Percentiles rank a stretch among this genome's conserved stretches.
These are phyloP conservation scores for Calocera viscosa DNA, from an alignment of 768 basidiomycete species.

Conservation along the genomic window DNA sequence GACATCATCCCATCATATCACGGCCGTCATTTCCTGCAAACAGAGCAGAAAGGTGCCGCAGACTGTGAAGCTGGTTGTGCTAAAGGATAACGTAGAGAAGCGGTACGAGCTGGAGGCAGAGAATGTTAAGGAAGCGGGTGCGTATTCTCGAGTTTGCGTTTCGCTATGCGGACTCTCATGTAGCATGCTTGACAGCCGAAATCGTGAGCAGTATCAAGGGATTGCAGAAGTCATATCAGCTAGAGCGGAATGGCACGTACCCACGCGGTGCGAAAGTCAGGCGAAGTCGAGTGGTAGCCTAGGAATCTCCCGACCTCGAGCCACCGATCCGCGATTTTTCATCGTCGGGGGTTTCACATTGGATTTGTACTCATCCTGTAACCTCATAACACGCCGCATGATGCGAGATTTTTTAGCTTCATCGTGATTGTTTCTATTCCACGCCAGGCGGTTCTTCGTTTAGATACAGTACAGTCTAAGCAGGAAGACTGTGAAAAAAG, in stretches of 20 bases:
- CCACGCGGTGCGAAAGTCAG: neutral
- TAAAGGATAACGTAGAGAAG: slow-evolving; percentile 62
- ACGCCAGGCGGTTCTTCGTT: no score
- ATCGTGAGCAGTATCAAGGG: slow-evolving; percentile 62
- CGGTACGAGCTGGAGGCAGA: slow-evolving; percentile 97
- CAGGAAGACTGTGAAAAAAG: no score
- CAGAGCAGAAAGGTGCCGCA: slow-evolving; percentile 69
- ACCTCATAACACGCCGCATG: no score
- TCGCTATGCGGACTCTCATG: slow-evolving; percentile 1
- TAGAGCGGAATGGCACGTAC: neutral
- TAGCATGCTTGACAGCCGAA: slow-evolving; percentile 38
- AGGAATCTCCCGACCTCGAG: no score
- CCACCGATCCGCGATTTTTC: no score
- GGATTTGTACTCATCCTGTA: no score
- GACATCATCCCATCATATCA: slow-evolving; percentile 86
- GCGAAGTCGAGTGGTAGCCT: slow-evolving; percentile 2
- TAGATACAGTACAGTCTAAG: no score
- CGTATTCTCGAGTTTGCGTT: slow-evolving; percentile 25
- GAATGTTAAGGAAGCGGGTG: slow-evolving; percentile 64
- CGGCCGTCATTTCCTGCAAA: slow-evolving; percentile 69
- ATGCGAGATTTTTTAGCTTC: no score
- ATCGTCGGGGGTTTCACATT: no score
- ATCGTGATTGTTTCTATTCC: no score
- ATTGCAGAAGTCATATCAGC: slow-evolving; percentile 25
- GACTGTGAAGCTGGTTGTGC: slow-evolving; percentile 80